Base-by-base conservation (phyloP, 2,329 filamentous ascomycete genomes). In the Lachnellula willkommii region DNA sequence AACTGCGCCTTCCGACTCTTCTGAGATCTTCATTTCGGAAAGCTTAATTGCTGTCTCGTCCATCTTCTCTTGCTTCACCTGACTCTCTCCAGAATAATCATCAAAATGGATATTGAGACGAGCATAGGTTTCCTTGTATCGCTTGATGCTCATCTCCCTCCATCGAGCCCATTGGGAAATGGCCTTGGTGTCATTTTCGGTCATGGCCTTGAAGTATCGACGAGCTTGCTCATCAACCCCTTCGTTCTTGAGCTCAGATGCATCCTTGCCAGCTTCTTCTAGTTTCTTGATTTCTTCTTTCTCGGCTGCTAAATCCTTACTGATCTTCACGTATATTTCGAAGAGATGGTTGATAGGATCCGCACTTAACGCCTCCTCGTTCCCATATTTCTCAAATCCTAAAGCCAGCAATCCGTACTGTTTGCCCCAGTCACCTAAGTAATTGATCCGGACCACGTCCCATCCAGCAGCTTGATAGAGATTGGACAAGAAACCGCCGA, bases 341-440 rank as follows among this genome's bases (percentile, higher is more conserved):
- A 87, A 92, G 9, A 94, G 76, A 70, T 94, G 89, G 70, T 89
- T 88, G 68, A 93, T 90, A 12, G 89, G 89, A 66, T 93, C 88
- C 48, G 79, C 77, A 60, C 81, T 71, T 12, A 94, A 78, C 57
- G 84, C 81, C 63, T 87, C 83, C 71, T 93, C 88, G 58, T 80
- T 82, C 32, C 89, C 89, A 69, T 87, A 92, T 65, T 82, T 83
- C 68, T 89, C 79, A 69, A 87, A 94, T 0, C 86, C 88, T 54
- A 92, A 77, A 4, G 88, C 88, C 43, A 90, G 72, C 8, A 90
- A 77, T 57, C 79, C 79, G 48, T 80, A 88, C 66, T 88, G 85
- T 71, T 87, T 88, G 24, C 88, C 88, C 88, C 88, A 91, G 68
- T 91, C 88, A 37, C 88, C 88, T 0, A 90, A 77, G 66, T 90